Base-by-base conservation (phyloP, 129 eudicot species). In the Erigeron canadensis region DNA sequence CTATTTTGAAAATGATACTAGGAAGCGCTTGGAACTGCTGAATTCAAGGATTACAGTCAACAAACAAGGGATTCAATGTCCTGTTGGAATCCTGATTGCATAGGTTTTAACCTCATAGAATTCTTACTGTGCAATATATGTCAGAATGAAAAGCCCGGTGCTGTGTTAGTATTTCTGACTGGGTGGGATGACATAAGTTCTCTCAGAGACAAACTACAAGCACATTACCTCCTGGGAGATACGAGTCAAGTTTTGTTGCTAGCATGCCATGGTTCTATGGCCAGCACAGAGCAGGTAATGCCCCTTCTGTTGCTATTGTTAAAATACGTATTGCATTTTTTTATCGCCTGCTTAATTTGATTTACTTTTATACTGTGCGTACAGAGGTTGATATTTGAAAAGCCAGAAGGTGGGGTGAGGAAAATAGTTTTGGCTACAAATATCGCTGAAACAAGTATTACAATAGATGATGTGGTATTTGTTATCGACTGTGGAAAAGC, bases 181-280 rank as follows among this genome's bases (percentile, higher is more conserved):
- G 99, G 99, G 46, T 95, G 97, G 99, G 99, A 95, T 81, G 99
- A 95, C 81, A 90, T 95, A 53, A 86, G 79, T 54, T 83, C 97
- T 16, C 69, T 95, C 13, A 95, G 86, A 82, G 97, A 95, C 34
- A 95, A 95, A 82, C 89, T 95, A 37, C 91, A 84, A 83, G 82
- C 89, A 64, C 86, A 95, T 80, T 83, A 82, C 50, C 70, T 75
- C 45, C 21, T 90, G 58, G 99, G 99, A 72, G 95, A 95, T 80
- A 56, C 89, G 12, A 63, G 65, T 65, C 90, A 85, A 41, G 97
- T 95, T 72, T 76, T 88, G 69, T 73, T 95, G 79, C 89, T 95
- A 79, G 88, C 97, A 17, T 95, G 99, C 80, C 99, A 95, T 75
- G 97, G 99, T 48, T 88, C 99, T 28, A 95, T 95, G 99, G 97